phyloP scores from a whole-genome alignment of 352 stramenopile genomes.

The Phytophthora macrochlamydospora region DNA sequence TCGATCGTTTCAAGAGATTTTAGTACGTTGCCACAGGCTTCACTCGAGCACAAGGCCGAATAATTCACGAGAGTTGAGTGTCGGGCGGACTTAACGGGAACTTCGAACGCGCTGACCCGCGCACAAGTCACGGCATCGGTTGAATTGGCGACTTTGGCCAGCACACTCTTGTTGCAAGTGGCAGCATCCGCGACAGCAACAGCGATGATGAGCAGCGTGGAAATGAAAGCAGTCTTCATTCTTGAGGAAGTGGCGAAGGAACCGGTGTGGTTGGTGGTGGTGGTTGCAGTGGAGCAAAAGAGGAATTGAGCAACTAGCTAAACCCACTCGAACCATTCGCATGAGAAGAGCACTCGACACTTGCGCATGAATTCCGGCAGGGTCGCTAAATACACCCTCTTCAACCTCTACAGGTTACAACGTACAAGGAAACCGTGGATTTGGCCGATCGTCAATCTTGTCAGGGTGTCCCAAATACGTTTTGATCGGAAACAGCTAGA shows the following conservation, averaged over 20 bases:
- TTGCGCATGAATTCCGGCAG: too few species aligned
- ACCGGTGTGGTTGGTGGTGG: neutral
- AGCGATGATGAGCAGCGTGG: slow-evolving; percentile 8
- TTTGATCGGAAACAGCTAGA: too few species aligned
- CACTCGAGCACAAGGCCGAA: slow-evolving; percentile 14
- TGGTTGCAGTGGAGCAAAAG: slow-evolving; percentile 4
- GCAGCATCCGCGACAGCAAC: slow-evolving; percentile 11
- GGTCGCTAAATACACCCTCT: too few species aligned
- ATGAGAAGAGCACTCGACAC: too few species aligned
- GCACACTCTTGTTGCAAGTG: slow-evolving; percentile 8
- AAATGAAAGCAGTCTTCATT: slow-evolving; percentile 22
- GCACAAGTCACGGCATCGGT: slow-evolving; percentile 6
- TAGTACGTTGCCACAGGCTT: slow-evolving; percentile 14
- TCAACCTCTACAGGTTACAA: too few species aligned
- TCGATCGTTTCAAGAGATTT: slow-evolving; percentile 1
- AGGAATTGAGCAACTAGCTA: too few species aligned
- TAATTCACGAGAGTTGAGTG: slow-evolving; percentile 3
- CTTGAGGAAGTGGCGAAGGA: neutral
- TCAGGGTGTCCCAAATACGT: too few species aligned
- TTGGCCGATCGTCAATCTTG: too few species aligned
- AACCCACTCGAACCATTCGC: too few species aligned
- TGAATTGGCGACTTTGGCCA: slow-evolving; percentile 3
- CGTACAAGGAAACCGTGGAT: too few species aligned
- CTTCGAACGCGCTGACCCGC: slow-evolving; percentile 7
- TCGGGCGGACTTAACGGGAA: slow-evolving; percentile 14